Base-by-base conservation (phyloP, 2,329 filamentous ascomycete genomes). In the Penicillium sp. region DNA sequence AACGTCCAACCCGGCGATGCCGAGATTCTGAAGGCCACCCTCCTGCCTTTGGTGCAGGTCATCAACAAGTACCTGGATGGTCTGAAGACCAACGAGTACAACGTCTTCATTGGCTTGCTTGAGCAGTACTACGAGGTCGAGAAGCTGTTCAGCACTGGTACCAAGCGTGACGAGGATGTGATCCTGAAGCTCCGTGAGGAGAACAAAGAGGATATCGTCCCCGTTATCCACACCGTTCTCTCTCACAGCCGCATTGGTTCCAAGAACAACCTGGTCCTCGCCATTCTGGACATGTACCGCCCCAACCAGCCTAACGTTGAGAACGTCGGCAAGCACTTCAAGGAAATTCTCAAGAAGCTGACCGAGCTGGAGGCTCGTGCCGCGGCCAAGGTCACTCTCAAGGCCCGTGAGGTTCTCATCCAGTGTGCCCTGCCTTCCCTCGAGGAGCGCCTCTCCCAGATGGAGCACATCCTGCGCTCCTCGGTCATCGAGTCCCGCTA, bases 391-490 rank as follows among this genome's bases (percentile, higher is more conserved):
- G 94, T 99, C 43, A 92, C 94, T 0, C 85, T 99, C 66, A 99
- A 99, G 84, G 94, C 95, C 47, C 90, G 95, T 73, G 95, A 99
- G 81, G 89, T 98, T 53, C 88, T 99, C 70, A 99, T 99, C 64
- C 95, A 98, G 79, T 97, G 92, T 74, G 93, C 95, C 55, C 85
- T 99, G 75, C 95, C 95, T 18, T 99, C 95, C 3, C 83, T 99
- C 19, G 95, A 98, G 77, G 95, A 99, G 83, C 89, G 95, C 68
- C 90, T 91, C 27, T 86, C 89, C 6, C 95, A 99, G 81, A 97
- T 99, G 94, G 95, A 98, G 82, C 94, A 98, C 78, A 99, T 99
- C 65, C 84, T 99, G 56, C 91, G 93, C 60, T 96, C 94, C 27
- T 94, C 95, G 0, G 95, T 99, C 22, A 87, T 97, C 7, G 92